Conservation (phyloP, 805 yeast species). For the Candida incommunis region DNA sequence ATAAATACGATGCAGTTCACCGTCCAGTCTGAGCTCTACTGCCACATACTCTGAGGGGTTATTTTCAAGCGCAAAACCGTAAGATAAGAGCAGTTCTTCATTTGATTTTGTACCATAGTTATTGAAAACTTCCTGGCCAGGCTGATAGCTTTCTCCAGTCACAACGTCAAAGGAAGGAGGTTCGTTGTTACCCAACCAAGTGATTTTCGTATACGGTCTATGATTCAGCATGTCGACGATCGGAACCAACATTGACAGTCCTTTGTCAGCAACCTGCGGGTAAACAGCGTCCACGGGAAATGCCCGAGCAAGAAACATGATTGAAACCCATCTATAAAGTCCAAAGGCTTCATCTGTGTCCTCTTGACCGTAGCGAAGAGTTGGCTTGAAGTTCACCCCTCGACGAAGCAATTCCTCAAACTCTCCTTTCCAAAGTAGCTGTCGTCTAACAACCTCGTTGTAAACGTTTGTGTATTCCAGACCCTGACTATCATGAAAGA, state of each 20-base stretch:
- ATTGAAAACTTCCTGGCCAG: constrained; percentile 47
- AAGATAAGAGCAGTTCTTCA: constrained; percentile 65
- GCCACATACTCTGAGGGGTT: constrained; percentile 46
- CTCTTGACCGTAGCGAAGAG: constrained; percentile 3
- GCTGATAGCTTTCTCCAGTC: constrained; percentile 19
- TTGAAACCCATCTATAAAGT: constrained; percentile 56
- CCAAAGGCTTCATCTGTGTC: constrained; percentile 8
- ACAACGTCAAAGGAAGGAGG: constrained; percentile 11
- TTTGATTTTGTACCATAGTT: constrained; percentile 84
- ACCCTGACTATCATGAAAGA: constrained; percentile 35
- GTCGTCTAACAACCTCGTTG: constrained; percentile 35
- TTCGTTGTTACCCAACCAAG: constrained; percentile 38
- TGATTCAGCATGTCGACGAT: constrained; percentile 72
- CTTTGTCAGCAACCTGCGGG: constrained; percentile 19
- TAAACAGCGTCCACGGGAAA: constrained; percentile 55
- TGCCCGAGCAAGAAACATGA: constrained; percentile 61
- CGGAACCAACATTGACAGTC: constrained; percentile 61
- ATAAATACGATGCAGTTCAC: neutral
- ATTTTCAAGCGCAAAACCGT: constrained; percentile 56
- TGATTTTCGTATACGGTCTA: constrained; percentile 40
- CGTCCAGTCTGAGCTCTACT: constrained; percentile 28
- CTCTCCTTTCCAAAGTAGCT: constrained; percentile 37
- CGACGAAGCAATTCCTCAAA: constrained; percentile 29
- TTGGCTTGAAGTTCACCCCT: constrained; percentile 10
- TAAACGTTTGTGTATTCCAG: constrained; percentile 47